These are phyloP conservation scores for Stentor roeselii DNA, from an alignment of 73 alveolate genomes.

Conservation along the genomic window DNA sequence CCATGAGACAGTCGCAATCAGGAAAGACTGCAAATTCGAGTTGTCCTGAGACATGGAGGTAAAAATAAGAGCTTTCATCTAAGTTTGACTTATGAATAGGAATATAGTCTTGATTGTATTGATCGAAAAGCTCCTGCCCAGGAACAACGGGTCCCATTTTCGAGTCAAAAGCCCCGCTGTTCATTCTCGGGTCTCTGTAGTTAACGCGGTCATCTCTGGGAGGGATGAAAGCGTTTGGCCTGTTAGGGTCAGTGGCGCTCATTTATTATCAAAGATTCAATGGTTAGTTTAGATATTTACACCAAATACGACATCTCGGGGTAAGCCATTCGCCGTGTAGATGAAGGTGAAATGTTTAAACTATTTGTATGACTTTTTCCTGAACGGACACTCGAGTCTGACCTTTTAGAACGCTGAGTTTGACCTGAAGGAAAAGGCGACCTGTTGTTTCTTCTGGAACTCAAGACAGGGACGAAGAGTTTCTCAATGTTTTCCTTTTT, in stretches of 20 bases:
- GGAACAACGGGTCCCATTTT: background rate
- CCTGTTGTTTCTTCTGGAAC: no score
- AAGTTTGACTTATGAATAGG: constrained; percentile 25
- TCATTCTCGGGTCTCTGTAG: background rate
- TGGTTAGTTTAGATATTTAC: no score
- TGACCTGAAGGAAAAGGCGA: no score
- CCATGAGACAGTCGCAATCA: constrained; percentile 64
- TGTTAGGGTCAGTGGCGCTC: constrained; percentile 26
- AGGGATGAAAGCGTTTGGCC: background rate
- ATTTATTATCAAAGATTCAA: no score
- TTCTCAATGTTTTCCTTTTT: no score
- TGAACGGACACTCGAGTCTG: no score
- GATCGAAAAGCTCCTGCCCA: constrained; percentile 15
- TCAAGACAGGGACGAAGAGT: no score
- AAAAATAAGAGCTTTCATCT: constrained; percentile 52
- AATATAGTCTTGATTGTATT: background rate
- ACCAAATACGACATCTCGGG: no score
- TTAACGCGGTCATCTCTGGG: constrained; percentile 3
- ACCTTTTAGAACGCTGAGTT: no score
- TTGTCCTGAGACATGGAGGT: constrained; percentile 65
- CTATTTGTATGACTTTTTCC: no score
- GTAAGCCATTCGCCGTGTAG: no score
- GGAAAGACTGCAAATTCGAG: constrained; percentile 72
- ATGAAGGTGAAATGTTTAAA: no score
- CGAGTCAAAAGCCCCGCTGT: background rate